A percentile compares a stretch with the other conserved stretches of the same genome.
Conservation (phyloP, 495 filamentous ascomycete genomes). For the Margaritispora aquatica region DNA sequence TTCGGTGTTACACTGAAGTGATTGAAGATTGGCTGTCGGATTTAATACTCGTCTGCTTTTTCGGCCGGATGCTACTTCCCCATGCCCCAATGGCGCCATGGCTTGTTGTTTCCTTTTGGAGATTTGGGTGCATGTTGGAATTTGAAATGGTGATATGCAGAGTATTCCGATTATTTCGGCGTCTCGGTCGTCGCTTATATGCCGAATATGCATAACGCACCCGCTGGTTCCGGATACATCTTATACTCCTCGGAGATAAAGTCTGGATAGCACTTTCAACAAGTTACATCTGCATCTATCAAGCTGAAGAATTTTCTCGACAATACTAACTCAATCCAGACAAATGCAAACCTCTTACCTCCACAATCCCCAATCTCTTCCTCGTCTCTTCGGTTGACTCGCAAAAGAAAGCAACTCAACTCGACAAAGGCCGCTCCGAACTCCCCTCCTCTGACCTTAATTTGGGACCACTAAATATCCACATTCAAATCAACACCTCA, state of each 20-base stretch:
- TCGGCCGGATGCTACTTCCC: neutral
- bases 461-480: too few species aligned
- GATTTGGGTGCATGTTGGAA: neutral
- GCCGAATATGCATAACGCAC: too few species aligned
- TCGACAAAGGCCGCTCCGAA: conserved; percentile 70
- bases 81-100: neutral
- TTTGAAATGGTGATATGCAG: neutral
- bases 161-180: neutral
- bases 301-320: too few species aligned
- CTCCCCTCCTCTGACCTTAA: conserved; percentile 34
- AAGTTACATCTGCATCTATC: too few species aligned
- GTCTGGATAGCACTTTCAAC: too few species aligned
- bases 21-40: neutral
- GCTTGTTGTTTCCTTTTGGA: neutral
- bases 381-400: conserved; percentile 87
- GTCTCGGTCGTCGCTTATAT: neutral
- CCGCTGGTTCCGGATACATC: too few species aligned
- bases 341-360: conserved; percentile 82
- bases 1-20: neutral
- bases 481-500: conserved; percentile 92
- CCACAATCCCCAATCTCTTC: conserved; percentile 82
- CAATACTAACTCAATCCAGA: conserved; percentile 41
- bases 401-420: conserved; percentile 73
- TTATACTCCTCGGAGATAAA: too few species aligned
- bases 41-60: too few species aligned